phyloP scores from a whole-genome alignment of 345 rosid genomes.

The Eucalyptus virginea region DNA sequence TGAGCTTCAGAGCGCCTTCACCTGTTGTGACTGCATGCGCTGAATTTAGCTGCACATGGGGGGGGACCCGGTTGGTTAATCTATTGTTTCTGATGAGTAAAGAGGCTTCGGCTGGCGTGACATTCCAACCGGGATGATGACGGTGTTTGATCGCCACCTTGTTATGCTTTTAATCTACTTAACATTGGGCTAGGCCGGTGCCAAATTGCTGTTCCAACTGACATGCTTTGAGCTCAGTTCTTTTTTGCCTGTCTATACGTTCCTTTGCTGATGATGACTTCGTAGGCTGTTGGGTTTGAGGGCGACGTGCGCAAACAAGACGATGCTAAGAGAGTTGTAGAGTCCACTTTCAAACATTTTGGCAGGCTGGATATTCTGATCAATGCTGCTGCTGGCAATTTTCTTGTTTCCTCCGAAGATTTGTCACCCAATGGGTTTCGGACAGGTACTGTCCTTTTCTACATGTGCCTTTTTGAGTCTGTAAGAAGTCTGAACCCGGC shows the following conservation, averaged over 20 bases:
- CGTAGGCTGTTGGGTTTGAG: conserved; percentile 68
- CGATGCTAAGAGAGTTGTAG: conserved; percentile 59
- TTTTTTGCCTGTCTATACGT: neutral
- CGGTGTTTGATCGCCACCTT: neutral
- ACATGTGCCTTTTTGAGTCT: neutral
- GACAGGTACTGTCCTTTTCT: conserved; percentile 33
- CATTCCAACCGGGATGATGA: neutral
- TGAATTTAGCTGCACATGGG: neutral
- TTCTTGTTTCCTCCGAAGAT: conserved; percentile 67
- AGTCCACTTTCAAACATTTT: conserved; percentile 53
- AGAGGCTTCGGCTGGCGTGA: neutral
- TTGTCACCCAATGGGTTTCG: conserved; percentile 74
- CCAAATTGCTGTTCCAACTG: neutral
- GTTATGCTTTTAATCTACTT: neutral
- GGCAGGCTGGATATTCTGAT: conserved; percentile 63
- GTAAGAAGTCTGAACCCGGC: neutral
- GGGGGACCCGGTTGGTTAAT: neutral
- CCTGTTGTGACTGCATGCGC: neutral
- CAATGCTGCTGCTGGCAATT: conserved; percentile 82
- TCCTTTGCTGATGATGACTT: neutral
- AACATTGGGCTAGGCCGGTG: neutral
- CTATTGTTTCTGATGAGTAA: neutral
- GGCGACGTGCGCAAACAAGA: conserved; percentile 81
- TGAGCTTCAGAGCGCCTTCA: neutral
- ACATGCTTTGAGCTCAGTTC: neutral